phyloP scores from a whole-genome alignment of 2,329 filamentous ascomycete genomes.

The Boeremia exigua region DNA sequence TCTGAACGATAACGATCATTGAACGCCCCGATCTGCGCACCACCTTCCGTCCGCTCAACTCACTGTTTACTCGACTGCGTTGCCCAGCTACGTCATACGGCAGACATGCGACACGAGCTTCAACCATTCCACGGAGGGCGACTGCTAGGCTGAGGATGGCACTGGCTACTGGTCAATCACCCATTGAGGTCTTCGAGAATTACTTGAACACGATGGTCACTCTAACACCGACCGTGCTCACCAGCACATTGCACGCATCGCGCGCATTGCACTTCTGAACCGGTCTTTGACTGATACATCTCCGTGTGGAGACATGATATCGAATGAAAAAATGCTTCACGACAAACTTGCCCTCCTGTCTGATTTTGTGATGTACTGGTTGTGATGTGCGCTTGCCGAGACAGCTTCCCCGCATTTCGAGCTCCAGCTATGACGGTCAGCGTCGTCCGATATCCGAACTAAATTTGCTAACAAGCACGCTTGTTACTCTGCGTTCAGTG shows the following conservation, averaged over 20 bases:
- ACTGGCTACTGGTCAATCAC: conserved; percentile 45
- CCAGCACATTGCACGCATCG: conserved; percentile 9
- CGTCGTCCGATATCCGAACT: background rate
- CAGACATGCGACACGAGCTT: conserved; percentile 36
- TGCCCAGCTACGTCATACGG: conserved; percentile 34
- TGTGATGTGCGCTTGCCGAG: conserved; percentile 20
- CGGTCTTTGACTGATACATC: conserved; percentile 46
- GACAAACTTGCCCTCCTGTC: conserved; percentile 27
- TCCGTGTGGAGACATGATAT: conserved; percentile 45
- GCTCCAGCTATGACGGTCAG: conserved; percentile 11
- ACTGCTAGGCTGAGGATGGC: conserved; percentile 36
- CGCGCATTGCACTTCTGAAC: conserved; percentile 22
- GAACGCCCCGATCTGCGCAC: conserved; percentile 35
- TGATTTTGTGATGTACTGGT: conserved; percentile 17
- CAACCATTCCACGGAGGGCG: conserved; percentile 27
- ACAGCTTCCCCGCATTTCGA: conserved; percentile 19
- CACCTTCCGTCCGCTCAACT: conserved; percentile 31
- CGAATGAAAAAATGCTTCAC: conserved; percentile 48
- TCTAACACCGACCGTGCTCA: conserved; percentile 46
- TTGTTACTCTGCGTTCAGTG: too few relatives aligned
- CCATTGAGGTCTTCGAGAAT: conserved; percentile 43
- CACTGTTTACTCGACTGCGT: conserved; percentile 30
- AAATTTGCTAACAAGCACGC: background rate
- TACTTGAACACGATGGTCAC: conserved; percentile 44
- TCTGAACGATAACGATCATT: conserved; percentile 37